Evolutionary conservation across 2,329 filamentous ascomycete genomes (phyloP), one percentile per base, ranked within the genome.

Genomic region (Calonectria leucothoes): DNA sequence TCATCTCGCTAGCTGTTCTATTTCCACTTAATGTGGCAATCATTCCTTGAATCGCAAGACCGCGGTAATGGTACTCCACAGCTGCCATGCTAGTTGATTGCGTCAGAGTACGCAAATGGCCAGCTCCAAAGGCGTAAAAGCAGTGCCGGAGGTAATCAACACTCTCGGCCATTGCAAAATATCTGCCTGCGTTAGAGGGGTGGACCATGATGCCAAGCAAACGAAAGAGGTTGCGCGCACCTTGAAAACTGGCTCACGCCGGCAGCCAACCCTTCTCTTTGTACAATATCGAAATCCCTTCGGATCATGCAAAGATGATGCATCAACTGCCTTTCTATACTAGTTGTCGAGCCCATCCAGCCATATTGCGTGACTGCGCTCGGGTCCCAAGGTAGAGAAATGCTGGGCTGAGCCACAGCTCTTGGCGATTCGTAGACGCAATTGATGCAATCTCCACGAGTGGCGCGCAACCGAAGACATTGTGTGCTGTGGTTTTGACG

Each of bases 61-160:
- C 55, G 17, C 55, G 55, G 15, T 61, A 61, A 35, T 61, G 55
- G 20, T 61, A 61, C 33, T 61, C 55, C 55, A 61, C 55, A 61
- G 55, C 55, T 61, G 55, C 55, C 55, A 61, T 61, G 6, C 27
- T 17, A 7, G 55, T 61, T 15, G 55, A 61, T 39, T 61, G 55
- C 35, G 55, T 61, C 23, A 61, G 33, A 14, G 55, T 61, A 8
- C 55, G 55, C 12, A 61, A 29, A 15, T 61, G 55, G 7, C 55
- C 55, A 14, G 55, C 55, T 61, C 55, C 55, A 15, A 61, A 61
- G 11, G 55, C 55, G 39, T 61, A 61, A 37, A 61, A 61, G 55
- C 35, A 37, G 39, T 61, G 55, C 12, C 55, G 55, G 20, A 61
- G 55, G 39, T 61, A 61, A 23, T 39, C 55, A 27, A 61, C 33